Percentiles rank a stretch among this genome's conserved stretches.
These are phyloP conservation scores for Leccinellum luteum DNA, from an alignment of 768 basidiomycete genomes.

Conservation along the genomic window DNA sequence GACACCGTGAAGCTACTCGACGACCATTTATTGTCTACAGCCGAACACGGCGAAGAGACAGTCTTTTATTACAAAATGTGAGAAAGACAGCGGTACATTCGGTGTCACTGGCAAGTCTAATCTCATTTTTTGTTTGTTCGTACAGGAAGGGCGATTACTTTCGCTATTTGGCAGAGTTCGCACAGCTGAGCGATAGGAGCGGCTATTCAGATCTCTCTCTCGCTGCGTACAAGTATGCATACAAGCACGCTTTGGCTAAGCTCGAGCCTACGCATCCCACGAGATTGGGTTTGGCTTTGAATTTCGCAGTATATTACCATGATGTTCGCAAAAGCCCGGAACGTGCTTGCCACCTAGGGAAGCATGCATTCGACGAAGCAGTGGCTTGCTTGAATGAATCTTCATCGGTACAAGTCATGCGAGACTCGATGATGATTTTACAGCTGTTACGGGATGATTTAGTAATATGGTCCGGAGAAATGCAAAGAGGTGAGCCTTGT, in stretches of 20 bases:
- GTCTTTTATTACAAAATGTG: constrained; percentile 92
- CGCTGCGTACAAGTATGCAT: constrained; percentile 82
- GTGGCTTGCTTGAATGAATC: constrained; percentile 57
- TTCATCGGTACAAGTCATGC: constrained; percentile 43
- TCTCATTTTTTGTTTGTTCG: constrained; percentile 5
- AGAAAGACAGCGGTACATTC: constrained; percentile 21
- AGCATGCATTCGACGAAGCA: constrained; percentile 91
- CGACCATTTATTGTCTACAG: constrained; percentile 53
- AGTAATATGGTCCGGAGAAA: constrained; percentile 81
- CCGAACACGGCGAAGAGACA: constrained; percentile 73
- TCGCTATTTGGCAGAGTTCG: constrained; percentile 87
- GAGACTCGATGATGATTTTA: constrained; percentile 80
- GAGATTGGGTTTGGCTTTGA: constrained; percentile 82
- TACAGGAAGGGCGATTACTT: constrained; percentile 86
- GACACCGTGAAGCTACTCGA: constrained; percentile 75
- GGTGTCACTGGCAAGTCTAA: not conserved
- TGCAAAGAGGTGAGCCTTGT: constrained; percentile 41
- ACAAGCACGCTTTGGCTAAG: constrained; percentile 74
- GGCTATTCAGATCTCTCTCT: constrained; percentile 72
- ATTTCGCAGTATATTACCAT: constrained; percentile 94
- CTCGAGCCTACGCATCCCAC: constrained; percentile 82
- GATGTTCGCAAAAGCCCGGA: constrained; percentile 83
- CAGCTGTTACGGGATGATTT: constrained; percentile 84
- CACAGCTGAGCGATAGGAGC: constrained; percentile 66
- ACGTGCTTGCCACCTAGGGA: constrained; percentile 83